Percentiles rank a stretch among this genome's conserved stretches.
These are phyloP conservation scores for Hymenoscyphus repandus DNA, from an alignment of 2,329 filamentous ascomycete genomes.

Conservation along the genomic window DNA sequence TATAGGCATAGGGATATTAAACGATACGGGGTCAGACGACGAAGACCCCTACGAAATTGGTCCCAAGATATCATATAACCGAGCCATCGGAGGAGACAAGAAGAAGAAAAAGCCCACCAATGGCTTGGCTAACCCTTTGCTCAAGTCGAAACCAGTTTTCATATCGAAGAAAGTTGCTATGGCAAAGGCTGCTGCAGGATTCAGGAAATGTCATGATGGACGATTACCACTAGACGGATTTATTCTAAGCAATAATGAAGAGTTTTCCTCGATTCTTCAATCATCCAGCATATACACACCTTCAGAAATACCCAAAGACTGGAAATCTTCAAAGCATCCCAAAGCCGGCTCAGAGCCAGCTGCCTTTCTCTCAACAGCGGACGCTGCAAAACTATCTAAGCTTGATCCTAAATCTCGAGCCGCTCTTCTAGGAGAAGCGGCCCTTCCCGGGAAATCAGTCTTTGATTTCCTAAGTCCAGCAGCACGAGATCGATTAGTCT, in stretches of 20 bases:
- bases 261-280: slow-evolving; percentile 41
- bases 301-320: slow-evolving; percentile 65
- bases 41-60: slow-evolving; percentile 93
- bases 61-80: slow-evolving; percentile 83
- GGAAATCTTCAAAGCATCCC: slow-evolving; percentile 58
- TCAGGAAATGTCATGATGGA: slow-evolving; percentile 77
- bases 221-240: slow-evolving; percentile 77
- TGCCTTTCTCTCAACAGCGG: slow-evolving; percentile 61
- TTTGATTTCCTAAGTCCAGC: slow-evolving; percentile 86
- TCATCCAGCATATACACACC: slow-evolving; percentile 50
- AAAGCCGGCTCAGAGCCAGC: slow-evolving; percentile 31
- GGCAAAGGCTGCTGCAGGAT: slow-evolving; percentile 37
- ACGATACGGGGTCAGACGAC: slow-evolving; percentile 91
- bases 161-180: slow-evolving; percentile 59
- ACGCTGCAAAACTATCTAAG: slow-evolving; percentile 71
- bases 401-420: slow-evolving; percentile 74
- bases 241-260: slow-evolving; percentile 54
- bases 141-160: slow-evolving; percentile 67
- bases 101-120: slow-evolving; percentile 64
- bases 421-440: slow-evolving; percentile 71
- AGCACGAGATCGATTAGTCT: slow-evolving; percentile 69
- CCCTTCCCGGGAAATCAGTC: slow-evolving; percentile 84
- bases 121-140: slow-evolving; percentile 55
- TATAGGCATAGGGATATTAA: slow-evolving; percentile 83
- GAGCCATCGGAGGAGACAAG: slow-evolving; percentile 74